Evolutionary conservation across 768 basidiomycete genomes (phyloP).

Genomic region (Dacryopinax spathularia): DNA sequence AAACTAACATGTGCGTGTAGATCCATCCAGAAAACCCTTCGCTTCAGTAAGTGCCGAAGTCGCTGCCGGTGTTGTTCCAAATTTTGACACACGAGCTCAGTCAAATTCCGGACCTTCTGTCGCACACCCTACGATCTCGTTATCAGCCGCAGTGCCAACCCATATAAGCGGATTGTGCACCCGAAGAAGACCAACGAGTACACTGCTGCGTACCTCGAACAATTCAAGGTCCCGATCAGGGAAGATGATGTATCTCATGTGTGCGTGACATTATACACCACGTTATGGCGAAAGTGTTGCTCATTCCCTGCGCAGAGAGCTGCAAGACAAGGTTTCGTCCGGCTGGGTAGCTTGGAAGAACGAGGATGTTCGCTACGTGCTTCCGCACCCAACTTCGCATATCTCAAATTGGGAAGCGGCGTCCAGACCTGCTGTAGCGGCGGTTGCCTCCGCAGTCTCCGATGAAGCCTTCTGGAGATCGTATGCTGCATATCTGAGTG

Average conservation of each 20-base stretch:
- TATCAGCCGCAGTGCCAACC: conserved; percentile 49
- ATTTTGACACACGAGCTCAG: no score
- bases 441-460: conserved; percentile 35
- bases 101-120: conserved; percentile 69
- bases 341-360: conserved; percentile 58
- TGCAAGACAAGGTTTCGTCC: conserved; percentile 42
- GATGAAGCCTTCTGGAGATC: conserved; percentile 51
- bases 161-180: conserved; percentile 40
- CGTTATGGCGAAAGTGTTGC: no score
- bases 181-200: conserved; percentile 36
- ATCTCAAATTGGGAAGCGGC: conserved; percentile 44
- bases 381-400: conserved; percentile 34
- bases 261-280: background rate
- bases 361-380: conserved; percentile 35
- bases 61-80: no score
- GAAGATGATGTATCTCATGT: conserved; percentile 16
- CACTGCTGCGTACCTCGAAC: conserved; percentile 40
- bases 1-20: conserved; percentile 8
- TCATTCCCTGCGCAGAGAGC: conserved; percentile 27
- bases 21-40: background rate
- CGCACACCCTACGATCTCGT: conserved; percentile 42
- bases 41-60: background rate
- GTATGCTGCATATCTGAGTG: conserved; percentile 52
- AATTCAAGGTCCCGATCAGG: conserved; percentile 38
- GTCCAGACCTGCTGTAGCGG: conserved; percentile 37